Base-by-base conservation (phyloP, 2,329 filamentous ascomycete species). In the Talaromyces sp. region DNA sequence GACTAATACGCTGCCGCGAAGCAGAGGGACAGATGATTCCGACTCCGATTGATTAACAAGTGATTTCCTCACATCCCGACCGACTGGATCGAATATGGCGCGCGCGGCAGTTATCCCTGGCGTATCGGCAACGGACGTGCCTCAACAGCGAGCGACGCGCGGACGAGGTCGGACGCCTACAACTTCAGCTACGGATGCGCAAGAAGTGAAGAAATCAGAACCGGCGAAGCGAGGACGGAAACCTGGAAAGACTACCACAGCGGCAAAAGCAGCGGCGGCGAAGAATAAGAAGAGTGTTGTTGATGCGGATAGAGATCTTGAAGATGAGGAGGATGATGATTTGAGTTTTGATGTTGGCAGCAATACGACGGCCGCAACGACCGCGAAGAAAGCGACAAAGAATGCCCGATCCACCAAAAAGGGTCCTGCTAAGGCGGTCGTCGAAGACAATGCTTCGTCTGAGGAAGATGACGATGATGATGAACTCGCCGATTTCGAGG, bases 401-500 rank as follows among this genome's bases (percentile, higher is more conserved):
- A 58, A 13, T 41, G 14, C 57, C 41, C 62, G 50, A 14, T 9
- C 48, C 5, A 16, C 43, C 3, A 24, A 19, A 19, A 62, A 62
- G 31, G 50, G 13, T 24, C n/a, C 24, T 35, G 13, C 35, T 3
- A 62, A 61, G 10, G 16, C 50, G 31, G n/a, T 52, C 2, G 48
- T 8, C 0, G 27, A 56, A 13, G 52, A 37, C 9, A 39, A 37
- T 39, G 52, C 52, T 1, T 56, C 50, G 9, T 24, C 52, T 27
- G 41, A 45, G 19, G 57, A 50, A 5, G 62, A 63, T 22, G 62
- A 63, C 39, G 71, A 71, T 14, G 66, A 64, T 58, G 69, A 70
- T 11, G 71, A 73, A 52, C 69, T 73, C 24, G 70, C 71, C 11
- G 68, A 70, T 62, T 60, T 66, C 16, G 68, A 72, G 10, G 66